Conservation (phyloP, 257 asterid genomes). For the Scutellaria baicalensis region DNA sequence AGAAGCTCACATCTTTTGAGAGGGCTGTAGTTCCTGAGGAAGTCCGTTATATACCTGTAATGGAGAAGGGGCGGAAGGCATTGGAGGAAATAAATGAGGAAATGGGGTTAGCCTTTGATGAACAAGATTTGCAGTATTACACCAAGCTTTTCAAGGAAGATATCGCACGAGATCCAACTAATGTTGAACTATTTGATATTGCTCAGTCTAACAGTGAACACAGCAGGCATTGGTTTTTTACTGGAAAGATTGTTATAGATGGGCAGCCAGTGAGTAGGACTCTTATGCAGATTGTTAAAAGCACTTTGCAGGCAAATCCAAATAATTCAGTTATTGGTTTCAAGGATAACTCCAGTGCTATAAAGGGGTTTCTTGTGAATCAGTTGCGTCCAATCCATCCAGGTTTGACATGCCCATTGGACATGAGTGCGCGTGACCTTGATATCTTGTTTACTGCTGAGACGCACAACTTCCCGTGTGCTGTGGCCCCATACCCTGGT, state of each 20-base stretch:
- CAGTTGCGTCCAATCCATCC: conserved; percentile 64
- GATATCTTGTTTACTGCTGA: conserved; percentile 90
- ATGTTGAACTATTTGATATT: conserved; percentile 87
- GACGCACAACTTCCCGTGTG: conserved; percentile 97
- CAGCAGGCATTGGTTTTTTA: conserved; percentile 95
- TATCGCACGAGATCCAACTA: conserved; percentile 73
- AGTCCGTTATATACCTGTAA: conserved; percentile 65
- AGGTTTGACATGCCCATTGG: conserved; percentile 63
- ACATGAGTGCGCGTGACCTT: conserved; percentile 39
- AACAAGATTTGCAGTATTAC: conserved; percentile 82
- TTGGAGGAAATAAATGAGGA: conserved; percentile 74
- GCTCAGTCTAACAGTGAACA: conserved; percentile 99
- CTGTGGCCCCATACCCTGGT: conserved; percentile 97
- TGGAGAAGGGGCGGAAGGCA: conserved; percentile 88
- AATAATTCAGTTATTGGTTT: conserved; percentile 90
- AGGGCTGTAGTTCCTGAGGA: conserved; percentile 64
- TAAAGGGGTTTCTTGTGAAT: conserved; percentile 67
- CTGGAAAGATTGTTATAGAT: conserved; percentile 73
- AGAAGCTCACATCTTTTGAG: conserved; percentile 74
- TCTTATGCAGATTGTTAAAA: conserved; percentile 88
- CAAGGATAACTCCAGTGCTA: conserved; percentile 96
- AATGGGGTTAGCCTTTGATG: conserved; percentile 97
- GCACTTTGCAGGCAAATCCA: conserved; percentile 74
- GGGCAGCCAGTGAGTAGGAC: conserved; percentile 60
- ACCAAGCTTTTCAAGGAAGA: conserved; percentile 85